phyloP scores from a whole-genome alignment of 1,284 basidiomycete species.

The Boletellus dicymbophilus region DNA sequence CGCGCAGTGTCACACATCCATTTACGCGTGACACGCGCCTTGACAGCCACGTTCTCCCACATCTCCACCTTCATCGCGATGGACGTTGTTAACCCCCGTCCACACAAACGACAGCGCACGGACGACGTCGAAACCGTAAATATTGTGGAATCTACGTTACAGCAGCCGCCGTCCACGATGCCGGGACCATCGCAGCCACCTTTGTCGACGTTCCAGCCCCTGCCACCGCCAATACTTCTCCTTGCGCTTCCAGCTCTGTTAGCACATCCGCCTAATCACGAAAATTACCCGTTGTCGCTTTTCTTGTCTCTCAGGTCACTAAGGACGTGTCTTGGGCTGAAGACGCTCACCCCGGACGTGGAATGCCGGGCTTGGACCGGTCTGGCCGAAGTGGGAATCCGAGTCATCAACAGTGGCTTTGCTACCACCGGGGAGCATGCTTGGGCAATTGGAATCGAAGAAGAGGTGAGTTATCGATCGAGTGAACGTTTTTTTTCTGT shows the following conservation, averaged over 20 bases:
- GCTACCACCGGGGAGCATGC: constrained; percentile 37
- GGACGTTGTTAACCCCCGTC: constrained; percentile 24
- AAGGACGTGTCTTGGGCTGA: constrained; percentile 50
- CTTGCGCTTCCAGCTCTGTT: constrained; percentile 61
- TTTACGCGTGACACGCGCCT: constrained; percentile 29
- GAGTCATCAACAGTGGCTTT: constrained; percentile 48
- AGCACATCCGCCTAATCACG: constrained; percentile 62
- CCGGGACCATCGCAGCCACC: not conserved
- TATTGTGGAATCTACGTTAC: not conserved
- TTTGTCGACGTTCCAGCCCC: constrained; percentile 24
- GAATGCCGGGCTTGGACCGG: constrained; percentile 71
- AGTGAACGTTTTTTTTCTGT: not conserved
- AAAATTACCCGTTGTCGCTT: constrained; percentile 51
- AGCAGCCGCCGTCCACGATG: not conserved
- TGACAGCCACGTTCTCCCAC: constrained; percentile 19
- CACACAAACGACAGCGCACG: constrained; percentile 28
- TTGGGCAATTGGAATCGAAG: constrained; percentile 51
- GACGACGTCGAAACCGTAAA: constrained; percentile 4
- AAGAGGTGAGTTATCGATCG: constrained; percentile 43
- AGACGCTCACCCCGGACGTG: constrained; percentile 53
- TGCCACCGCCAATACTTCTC: constrained; percentile 54
- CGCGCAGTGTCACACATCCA: constrained; percentile 28
- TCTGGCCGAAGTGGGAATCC: constrained; percentile 65
- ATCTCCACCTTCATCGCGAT: constrained; percentile 15
- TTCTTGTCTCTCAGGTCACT: constrained; percentile 56